Evolutionary conservation across 768 basidiomycete species (phyloP).

Genomic region (Amanita fuliginea): DNA sequence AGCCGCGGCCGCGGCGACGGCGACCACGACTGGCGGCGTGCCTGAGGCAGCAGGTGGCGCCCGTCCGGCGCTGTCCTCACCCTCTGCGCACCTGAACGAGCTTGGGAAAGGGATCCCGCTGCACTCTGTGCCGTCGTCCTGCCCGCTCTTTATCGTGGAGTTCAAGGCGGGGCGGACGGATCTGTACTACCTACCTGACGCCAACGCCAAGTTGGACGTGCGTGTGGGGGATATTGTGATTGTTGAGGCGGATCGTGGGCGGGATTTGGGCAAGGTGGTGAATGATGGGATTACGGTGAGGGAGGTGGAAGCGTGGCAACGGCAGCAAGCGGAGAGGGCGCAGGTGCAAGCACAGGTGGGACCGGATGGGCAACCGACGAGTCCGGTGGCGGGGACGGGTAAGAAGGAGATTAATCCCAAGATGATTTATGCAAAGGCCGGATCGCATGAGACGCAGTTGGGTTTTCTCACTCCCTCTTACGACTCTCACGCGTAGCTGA

Average conservation of each 20-base stretch:
- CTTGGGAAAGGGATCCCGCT: slow-evolving; percentile 88
- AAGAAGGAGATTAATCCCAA: slow-evolving; percentile 97
- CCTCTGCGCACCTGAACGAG: slow-evolving; percentile 28
- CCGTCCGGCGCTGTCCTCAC: background rate
- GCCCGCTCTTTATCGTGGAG: slow-evolving; percentile 92
- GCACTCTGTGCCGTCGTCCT: slow-evolving; percentile 67
- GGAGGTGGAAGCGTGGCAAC: slow-evolving; percentile 88
- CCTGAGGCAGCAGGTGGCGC: background rate
- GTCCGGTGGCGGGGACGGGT: slow-evolving; percentile 31
- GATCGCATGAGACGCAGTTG: slow-evolving; percentile 68
- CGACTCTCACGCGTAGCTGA: background rate
- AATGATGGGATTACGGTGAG: slow-evolving; percentile 84
- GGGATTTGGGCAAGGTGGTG: slow-evolving; percentile 85
- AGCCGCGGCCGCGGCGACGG: background rate
- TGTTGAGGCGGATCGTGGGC: slow-evolving; percentile 93
- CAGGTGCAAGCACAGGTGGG: slow-evolving; percentile 10
- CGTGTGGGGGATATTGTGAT: slow-evolving; percentile 88
- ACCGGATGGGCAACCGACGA: slow-evolving; percentile 30
- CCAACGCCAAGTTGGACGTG: slow-evolving; percentile 50
- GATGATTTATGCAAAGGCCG: slow-evolving; percentile 88
- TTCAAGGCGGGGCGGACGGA: slow-evolving; percentile 97
- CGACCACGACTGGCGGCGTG: background rate
- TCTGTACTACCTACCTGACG: slow-evolving; percentile 65
- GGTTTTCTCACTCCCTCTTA: slow-evolving; percentile 14
- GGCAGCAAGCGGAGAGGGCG: slow-evolving; percentile 48